Evolutionary conservation across 768 basidiomycete species (phyloP), one percentile per base, ranked within the genome.

Genomic region (Paxillus ammoniavirescens): DNA sequence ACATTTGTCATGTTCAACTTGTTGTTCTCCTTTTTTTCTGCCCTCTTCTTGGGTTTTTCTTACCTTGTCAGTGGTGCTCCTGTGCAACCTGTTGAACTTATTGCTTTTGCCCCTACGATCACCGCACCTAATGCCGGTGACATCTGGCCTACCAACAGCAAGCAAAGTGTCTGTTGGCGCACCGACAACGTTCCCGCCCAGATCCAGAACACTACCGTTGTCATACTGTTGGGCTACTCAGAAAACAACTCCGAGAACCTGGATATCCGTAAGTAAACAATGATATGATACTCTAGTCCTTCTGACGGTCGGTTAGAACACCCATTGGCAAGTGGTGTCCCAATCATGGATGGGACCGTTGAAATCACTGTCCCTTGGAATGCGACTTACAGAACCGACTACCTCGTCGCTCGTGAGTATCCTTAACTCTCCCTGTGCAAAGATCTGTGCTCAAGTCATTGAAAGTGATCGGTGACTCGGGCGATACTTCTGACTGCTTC

Each of bases 381-480:
- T 5, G 41, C 64, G 4, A 28, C 54, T 3, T 61, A 72, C 8
- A 62, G 77, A 33, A 55, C 69, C 38, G 72, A 82, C 66, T 90
- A 87, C 58, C 77, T 83, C 50, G 69, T 90, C 62, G 84, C 80
- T 54, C 62, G 87, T 88, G 63, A 74, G 87, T 81, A 45, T 8
- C 23, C 2, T 2, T 13, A 4, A 15, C 5, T 13, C 17, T 21
- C 30, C 3, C 8, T 41, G 5, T 7, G 23, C 43, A 18, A 18
- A 23, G 31, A 10, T 17, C 26, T 37, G n/a, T 53, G 8, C 48
- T 52, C 15, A 62, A 31, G 3, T 28, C 2, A 45, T 42, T 42
- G 13, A 49, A 52, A 88, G 87, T 87, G 40, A 72, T 84, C 57
- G 87, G 87, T 26, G 82, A 86, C 61, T 86, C 84, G 13, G 88